Evolutionary conservation across 352 stramenopile genomes (phyloP).

Genomic region (Bremia lactucae): DNA sequence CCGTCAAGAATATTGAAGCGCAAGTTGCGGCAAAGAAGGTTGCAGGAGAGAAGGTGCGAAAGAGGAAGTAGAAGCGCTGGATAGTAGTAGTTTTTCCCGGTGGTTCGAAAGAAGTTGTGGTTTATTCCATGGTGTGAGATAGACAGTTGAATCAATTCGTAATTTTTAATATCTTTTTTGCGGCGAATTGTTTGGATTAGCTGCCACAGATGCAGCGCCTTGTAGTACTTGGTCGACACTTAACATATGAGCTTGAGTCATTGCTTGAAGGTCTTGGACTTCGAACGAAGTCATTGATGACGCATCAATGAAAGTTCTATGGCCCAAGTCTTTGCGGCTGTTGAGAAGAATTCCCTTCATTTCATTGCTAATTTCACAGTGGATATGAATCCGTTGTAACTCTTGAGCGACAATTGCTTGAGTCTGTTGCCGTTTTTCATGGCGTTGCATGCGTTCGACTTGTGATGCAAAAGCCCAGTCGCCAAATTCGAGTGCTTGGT

Average conservation of each 20-base stretch:
- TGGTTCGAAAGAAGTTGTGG: too few species aligned
- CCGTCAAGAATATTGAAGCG: constrained; percentile 31
- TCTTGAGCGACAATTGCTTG: constrained; percentile 24
- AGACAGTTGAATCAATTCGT: constrained; percentile 27
- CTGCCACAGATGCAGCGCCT: constrained; percentile 7
- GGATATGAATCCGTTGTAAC: constrained; percentile 35
- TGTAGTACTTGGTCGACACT: constrained; percentile 29
- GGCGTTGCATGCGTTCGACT: constrained; percentile 34
- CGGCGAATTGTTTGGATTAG: constrained; percentile 6
- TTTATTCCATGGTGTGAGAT: constrained; percentile 25
- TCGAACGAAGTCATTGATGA: too few species aligned
- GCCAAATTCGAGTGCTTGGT: constrained; percentile 41
- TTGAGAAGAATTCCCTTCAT: neutral
- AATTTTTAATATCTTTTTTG: constrained; percentile 10
- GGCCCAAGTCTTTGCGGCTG: too few species aligned
- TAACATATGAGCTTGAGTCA: constrained; percentile 43
- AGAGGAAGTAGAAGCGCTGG: constrained; percentile 42
- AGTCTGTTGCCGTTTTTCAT: constrained; percentile 23
- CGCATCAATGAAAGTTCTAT: too few species aligned
- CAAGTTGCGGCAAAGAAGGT: constrained; percentile 23
- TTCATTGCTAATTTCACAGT: constrained; percentile 26
- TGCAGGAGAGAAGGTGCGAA: constrained; percentile 37
- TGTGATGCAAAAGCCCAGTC: constrained; percentile 54
- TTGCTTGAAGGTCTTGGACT: constrained; percentile 32
- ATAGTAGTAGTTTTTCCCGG: constrained; percentile 7